Evolutionary conservation across 177 flowering plant species (phyloP).

Genomic region (Tripterygium wilfordii): DNA sequence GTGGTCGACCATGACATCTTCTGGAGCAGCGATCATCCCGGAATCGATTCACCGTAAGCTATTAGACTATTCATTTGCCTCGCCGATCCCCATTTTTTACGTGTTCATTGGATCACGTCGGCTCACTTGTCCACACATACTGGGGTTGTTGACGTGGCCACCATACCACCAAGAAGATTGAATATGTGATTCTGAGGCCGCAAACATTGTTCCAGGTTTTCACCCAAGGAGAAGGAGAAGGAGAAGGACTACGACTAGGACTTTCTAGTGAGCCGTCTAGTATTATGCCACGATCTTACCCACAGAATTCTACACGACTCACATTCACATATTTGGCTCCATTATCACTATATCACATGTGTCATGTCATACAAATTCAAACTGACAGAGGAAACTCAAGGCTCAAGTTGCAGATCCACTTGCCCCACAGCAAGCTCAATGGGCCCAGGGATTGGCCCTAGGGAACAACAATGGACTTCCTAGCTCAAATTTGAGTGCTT

Average conservation of each 20-base stretch:
- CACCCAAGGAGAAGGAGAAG: not conserved
- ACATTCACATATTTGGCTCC: no score
- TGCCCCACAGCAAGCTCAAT: no score
- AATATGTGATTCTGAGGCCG: no score
- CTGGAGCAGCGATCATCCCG: conserved; percentile 96
- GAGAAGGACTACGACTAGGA: no score
- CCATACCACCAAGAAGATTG: not conserved
- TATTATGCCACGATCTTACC: not conserved
- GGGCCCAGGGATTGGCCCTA: no score
- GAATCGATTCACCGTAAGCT: conserved; percentile 75
- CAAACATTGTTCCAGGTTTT: conserved; percentile 1
- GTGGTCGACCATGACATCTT: conserved; percentile 97
- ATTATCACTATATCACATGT: no score
- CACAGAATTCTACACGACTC: not conserved
- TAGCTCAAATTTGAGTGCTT: no score
- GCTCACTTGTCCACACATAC: conserved; percentile 12
- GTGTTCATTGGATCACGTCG: conserved; percentile 12
- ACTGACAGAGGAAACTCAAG: no score
- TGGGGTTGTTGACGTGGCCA: conserved; percentile 9
- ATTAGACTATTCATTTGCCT: no score
- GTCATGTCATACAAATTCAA: no score
- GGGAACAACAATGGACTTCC: no score
- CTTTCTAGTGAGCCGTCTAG: not conserved
- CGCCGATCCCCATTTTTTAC: not conserved
- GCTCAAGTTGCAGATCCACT: no score